Conservation (phyloP, 1,284 basidiomycete genomes). For the Sanguinoderma infundibulare region DNA sequence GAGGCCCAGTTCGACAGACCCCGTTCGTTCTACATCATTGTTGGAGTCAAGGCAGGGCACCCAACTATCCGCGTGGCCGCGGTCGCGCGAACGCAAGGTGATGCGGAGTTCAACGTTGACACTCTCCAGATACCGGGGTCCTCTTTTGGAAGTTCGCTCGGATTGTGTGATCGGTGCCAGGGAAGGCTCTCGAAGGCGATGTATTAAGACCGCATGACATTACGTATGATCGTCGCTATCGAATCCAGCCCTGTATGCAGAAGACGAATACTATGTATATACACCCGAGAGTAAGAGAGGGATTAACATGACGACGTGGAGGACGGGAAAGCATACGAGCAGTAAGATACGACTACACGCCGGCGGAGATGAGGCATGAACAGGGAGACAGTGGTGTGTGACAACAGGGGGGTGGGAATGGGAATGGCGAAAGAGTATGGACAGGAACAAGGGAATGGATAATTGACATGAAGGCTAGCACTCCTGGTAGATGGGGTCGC, state of each 20-base stretch:
- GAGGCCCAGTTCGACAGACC: no score
- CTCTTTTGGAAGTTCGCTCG: no score
- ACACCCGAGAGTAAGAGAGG: slow-evolving; percentile 11
- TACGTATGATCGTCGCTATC: slow-evolving; percentile 27
- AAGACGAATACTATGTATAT: slow-evolving; percentile 21
- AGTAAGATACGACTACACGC: slow-evolving; percentile 26
- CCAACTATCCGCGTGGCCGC: neutral
- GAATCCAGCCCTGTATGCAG: slow-evolving; percentile 26
- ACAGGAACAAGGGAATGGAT: slow-evolving; percentile 9
- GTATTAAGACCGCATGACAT: slow-evolving; percentile 14
- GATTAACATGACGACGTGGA: slow-evolving; percentile 23
- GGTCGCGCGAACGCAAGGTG: neutral
- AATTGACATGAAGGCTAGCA: slow-evolving; percentile 50
- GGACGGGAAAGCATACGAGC: slow-evolving; percentile 24
- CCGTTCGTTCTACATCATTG: neutral
- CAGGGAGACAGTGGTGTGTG: neutral
- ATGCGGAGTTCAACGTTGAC: no score
- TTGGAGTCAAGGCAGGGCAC: neutral
- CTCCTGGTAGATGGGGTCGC: slow-evolving; percentile 53
- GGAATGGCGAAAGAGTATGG: neutral
- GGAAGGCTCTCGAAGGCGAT: slow-evolving; percentile 5
- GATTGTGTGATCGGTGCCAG: neutral
- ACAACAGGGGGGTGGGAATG: slow-evolving; percentile 3
- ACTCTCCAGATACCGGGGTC: no score
- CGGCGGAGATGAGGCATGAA: slow-evolving; percentile 7